Base-by-base conservation (phyloP, 768 basidiomycete genomes). In the Suillus variegatus region DNA sequence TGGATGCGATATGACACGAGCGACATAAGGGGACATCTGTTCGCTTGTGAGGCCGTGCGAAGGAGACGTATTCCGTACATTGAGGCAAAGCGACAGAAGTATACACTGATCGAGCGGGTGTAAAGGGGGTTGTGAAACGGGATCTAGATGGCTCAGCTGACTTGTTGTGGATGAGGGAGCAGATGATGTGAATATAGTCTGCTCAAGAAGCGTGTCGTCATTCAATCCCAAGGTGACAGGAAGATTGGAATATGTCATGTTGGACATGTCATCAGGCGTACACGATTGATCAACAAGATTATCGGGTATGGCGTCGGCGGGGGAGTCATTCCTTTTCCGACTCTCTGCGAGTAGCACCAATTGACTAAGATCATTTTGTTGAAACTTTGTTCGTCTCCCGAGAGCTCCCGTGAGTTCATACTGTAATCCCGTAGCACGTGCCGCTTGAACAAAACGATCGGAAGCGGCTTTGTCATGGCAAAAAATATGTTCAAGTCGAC, bases 141-240 rank as follows among this genome's bases (percentile, higher is more conserved):
- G 95, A 73, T 97, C 86, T 66, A 99, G 80, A 74, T 93, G 91
- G 18, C 78, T 69, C 38, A 96, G 85, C 54, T 76, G 77, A 12
- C 85, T 82, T 4, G 79, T 65, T 44, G 74, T 64, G 7, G 82
- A 73, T 6, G 84, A 77, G 18, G 88, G 78, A 55, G 81, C 80
- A 2, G 93, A 90, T 13, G 91, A 89, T 10, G 94, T 95, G 75
- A 94, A 99, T 72, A 92, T 86, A 1, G 97, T 99, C 70, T 92
- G 88, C 78, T 99, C 97, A 47, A 99, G 85, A 20, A 99, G 84
- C 0, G 96, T 99, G 76, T 99, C 97, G 76, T 99, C 97, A 76
- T 99, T 97, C 56, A 99, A 83, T 2, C 83, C 80, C 35, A 99
- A 77, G 5, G 91, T 88, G 75, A 93, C 88, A n/a, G 97, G 95